Conservation (phyloP, 2,329 filamentous ascomycete genomes). For the Penicillium corylophilum region DNA sequence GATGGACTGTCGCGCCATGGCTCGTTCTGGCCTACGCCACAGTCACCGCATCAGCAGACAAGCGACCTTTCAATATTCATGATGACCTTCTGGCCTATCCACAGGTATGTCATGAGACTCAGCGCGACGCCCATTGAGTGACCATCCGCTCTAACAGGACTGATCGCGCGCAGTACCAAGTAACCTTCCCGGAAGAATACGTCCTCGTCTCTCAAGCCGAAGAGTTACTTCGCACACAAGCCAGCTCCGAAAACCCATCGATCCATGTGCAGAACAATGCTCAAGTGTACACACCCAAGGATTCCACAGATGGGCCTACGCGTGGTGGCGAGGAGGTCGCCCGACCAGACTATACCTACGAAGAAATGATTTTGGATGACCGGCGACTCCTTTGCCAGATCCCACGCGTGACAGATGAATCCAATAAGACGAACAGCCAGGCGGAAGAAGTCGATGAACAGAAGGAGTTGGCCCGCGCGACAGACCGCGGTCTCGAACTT, state of each 20-base stretch:
- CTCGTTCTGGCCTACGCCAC: conserved; percentile 33
- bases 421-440: conserved; percentile 63
- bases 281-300: conserved; percentile 27
- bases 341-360: conserved; percentile 52
- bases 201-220: conserved; percentile 69
- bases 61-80: conserved; percentile 75
- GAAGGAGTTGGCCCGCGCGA: conserved; percentile 75
- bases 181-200: conserved; percentile 71
- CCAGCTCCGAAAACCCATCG: conserved; percentile 14
- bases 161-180: conserved; percentile 63
- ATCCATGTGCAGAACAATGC: conserved; percentile 19
- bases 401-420: conserved; percentile 65
- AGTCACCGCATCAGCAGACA: conserved; percentile 49
- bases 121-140: neutral
- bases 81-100: conserved; percentile 86
- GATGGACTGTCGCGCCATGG: conserved; percentile 26
- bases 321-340: conserved; percentile 27
- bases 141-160: neutral
- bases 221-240: conserved; percentile 49
- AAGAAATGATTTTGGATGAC: conserved; percentile 69
- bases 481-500: conserved; percentile 75
- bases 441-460: conserved; percentile 66
- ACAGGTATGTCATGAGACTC: conserved; percentile 58
- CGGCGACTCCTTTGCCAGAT: conserved; percentile 82
- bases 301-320: conserved; percentile 58